These are phyloP conservation scores for Periconia sp. DNA, from an alignment of 2,329 filamentous ascomycete genomes.

Conservation along the genomic window DNA sequence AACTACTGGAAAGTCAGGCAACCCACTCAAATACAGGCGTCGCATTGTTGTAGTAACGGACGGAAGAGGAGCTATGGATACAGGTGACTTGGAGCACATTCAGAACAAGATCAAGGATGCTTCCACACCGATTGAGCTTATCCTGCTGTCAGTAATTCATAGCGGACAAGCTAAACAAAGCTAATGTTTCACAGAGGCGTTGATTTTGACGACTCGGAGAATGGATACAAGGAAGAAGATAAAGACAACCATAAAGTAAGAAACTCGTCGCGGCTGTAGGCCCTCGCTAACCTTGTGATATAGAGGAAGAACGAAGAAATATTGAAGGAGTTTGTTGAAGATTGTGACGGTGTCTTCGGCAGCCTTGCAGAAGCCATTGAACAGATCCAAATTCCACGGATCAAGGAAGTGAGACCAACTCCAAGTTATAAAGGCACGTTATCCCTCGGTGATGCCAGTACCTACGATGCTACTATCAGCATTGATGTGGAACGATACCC, in stretches of 20 bases:
- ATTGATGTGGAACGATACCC: constrained; percentile 93
- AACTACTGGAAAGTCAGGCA: constrained; percentile 70
- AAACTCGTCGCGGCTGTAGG: not conserved
- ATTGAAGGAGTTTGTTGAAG: constrained; percentile 64
- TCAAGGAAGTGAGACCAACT: constrained; percentile 76
- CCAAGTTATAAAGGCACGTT: constrained; percentile 78
- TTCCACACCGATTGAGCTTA: constrained; percentile 68
- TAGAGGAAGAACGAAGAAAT: constrained; percentile 72
- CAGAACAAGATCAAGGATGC: constrained; percentile 65
- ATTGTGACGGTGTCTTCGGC: constrained; percentile 73
- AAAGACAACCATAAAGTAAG: constrained; percentile 71
- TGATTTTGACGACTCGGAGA: constrained; percentile 91
- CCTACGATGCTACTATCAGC: constrained; percentile 71
- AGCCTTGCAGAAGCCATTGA: constrained; percentile 84
- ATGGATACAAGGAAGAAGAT: constrained; percentile 87
- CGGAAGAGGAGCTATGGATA: constrained; percentile 71
- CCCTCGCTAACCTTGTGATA: constrained; percentile 14
- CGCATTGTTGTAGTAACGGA: constrained; percentile 82
- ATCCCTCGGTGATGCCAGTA: constrained; percentile 74
- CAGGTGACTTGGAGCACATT: constrained; percentile 70
- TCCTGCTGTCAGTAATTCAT: constrained; percentile 67
- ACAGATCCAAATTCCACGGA: constrained; percentile 73
- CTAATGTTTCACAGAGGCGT: constrained; percentile 64
- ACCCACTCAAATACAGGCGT: constrained; percentile 39
- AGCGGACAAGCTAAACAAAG: not conserved